Evolutionary conservation across 805 yeast species (phyloP), one percentile per base, ranked within the genome.

Genomic region (Millerago galiae): DNA sequence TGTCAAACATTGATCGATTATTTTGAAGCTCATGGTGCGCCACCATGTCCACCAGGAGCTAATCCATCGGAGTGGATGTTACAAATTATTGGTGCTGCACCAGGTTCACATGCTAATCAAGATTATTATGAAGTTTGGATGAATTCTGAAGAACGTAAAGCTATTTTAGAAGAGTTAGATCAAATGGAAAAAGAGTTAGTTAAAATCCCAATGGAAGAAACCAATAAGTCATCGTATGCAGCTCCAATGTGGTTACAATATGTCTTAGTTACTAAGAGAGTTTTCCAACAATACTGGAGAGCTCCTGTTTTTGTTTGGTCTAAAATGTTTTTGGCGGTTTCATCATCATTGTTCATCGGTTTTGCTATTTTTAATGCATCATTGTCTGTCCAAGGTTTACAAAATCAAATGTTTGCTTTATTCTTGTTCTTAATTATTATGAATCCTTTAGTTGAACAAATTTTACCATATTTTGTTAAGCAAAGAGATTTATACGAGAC

Each of bases 41-140:
- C 70, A 21, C 66, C 67, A 42, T 83, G 90, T 65, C 89, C 90
- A 16, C 65, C 69, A 7, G 69, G 70, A 34, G 88, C 86, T 5
- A 84, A 84, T 51, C 93, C 91, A 27, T 91, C 90, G 12, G 95
- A 87, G 66, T 88, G 95, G 93, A 88, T 88, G 95, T 69, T 88
- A 63, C 83, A 83, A 48, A 84, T 81, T 49, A 83, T 82, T 54
- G 89, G 90, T 55, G 89, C 89, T 41, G 88, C 89, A 29, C 89
- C 89, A 7, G 89, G 88, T 41, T 76, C 86, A 29, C 81, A 77
- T 52, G 84, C 88, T 15, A 69, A 70, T 37, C 84, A 79, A 62
- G 85, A 83, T 60, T 83, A 81, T 55, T 71, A 77, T 55, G 81
- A 83, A 55, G 87, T 83, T 38, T 86, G 96, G 96, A 63, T 74